Evolutionary conservation across 768 basidiomycete species (phyloP), one percentile per base, ranked within the genome.

Genomic region (Lactarius hengduanensis): DNA sequence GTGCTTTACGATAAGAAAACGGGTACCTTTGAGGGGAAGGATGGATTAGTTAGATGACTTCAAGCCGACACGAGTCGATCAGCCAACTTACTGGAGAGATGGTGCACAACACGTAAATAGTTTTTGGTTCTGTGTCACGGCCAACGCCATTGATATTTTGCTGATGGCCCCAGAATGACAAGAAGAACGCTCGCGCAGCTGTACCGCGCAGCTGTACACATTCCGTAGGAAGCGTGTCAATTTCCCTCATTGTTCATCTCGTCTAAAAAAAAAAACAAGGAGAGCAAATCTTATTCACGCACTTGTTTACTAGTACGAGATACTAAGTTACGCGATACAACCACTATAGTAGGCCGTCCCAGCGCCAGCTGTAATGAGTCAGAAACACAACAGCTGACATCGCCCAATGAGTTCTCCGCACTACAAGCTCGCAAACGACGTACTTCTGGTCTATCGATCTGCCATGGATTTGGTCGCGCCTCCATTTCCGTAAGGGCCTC

Each of bases 331-430:
- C 55, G 88, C 86, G 40, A 91, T 74, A 62, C 87, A 88, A 45
- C 86, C 89, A n/a, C 90, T 89, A 69, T 90, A 89, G 18, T 90
- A 89, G 18, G 90, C 78, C 84, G 89, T 88, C 2, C 86, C 86
- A 30, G 87, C 87, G 64, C 82, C 89, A 88, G 68, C 43, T 56
- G 58, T 22, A 36, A 58, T 15, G 7, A 60, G 43, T 22, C 50
- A 20, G 28, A 32, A 43, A 53, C 45, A 22, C 41, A 4, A 34
- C 26, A 43, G 47, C 8, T 18, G 50, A 32, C 18, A 30, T 43
- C 28, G 61, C 50, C 34, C 1, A 28, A 15, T 50, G 40, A 36
- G 1, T 80, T 78, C 86, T 86, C 60, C 81, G 80, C 56, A 89
- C 86, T 57, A 80, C 75, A 11, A 90, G 77, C 73, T 90, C 90